Base-by-base conservation (phyloP, 768 basidiomycete species). In the Hypholoma fasciculare region DNA sequence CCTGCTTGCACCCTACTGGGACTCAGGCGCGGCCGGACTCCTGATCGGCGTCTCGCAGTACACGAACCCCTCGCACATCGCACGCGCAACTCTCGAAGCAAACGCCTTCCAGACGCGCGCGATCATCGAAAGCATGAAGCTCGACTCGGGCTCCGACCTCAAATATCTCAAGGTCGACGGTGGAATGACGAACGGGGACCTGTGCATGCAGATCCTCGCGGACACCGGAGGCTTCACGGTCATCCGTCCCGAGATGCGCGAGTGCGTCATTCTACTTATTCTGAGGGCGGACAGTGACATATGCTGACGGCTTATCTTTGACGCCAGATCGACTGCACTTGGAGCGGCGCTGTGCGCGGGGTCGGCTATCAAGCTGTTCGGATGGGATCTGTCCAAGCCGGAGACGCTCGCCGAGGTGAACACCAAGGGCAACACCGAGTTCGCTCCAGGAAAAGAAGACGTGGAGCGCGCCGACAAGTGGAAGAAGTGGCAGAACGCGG, bases 1-100 rank as follows among this genome's bases (percentile, higher is more conserved):
- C 55, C 81, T 99, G 23, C 85, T 99, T 26, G 97, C 97, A 17
- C 97, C 97, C 6, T 97, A 94, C 75, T 98, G 97, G 97, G 97
- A 99, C 71, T 85, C 94, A 26, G 85, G 88, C 27, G 97, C 97
- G 27, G 89, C 88, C 17, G 94, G 94, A 0, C 72, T 91, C 40
- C 78, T 97, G 46, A 94, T 97, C 58, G 94, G 91, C 16, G 73
- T 96, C 49, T 88, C 94, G 12, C 86, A 90, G 49, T 94, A 92
- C 74, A 96, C 95, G 37, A 96, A 87, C 49, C 92, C 92, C 2
- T 85, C 90, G 11, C 96, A 99, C 72, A 92, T 99, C 63, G 92
- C 91, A 12, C 89, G 96, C 19, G 97, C 97, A 20, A 94, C 95
- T 6, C 82, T 98, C 52, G 97, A 98, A 73, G 96, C 97, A 20